Percentiles rank a stretch among this genome's conserved stretches.
phyloP scores from a whole-genome alignment of 78 protist species.

The Dictyostelium citrinum region DNA sequence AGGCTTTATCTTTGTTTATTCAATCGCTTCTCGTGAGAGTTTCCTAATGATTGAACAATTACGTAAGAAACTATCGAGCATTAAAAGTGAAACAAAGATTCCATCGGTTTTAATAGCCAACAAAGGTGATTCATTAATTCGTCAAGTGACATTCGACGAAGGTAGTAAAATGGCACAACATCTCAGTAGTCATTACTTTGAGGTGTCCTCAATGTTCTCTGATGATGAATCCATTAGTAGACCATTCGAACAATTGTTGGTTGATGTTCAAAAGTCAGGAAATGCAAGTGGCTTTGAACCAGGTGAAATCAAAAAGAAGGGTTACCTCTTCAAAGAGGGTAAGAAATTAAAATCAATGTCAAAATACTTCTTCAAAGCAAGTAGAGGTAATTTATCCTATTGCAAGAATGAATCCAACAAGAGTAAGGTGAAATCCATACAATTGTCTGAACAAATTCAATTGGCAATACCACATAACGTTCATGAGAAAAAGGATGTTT shows the following conservation, averaged over 20 bases:
- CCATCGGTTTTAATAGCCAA: slow-evolving; percentile 43
- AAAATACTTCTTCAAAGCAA: slow-evolving; percentile 27
- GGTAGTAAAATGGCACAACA: slow-evolving; percentile 51
- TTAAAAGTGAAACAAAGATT: background rate
- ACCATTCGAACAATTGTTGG: slow-evolving; percentile 10
- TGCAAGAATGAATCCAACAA: slow-evolving; percentile 39
- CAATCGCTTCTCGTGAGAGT: background rate
- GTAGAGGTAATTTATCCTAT: slow-evolving; percentile 6
- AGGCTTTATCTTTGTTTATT: slow-evolving; percentile 45
- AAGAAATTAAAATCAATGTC: slow-evolving; percentile 52
- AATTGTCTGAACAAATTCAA: slow-evolving; percentile 51
- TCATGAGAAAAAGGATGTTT: slow-evolving; percentile 43
- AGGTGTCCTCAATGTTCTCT: background rate
- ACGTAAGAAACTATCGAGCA: background rate
- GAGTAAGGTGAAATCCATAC: slow-evolving; percentile 7
- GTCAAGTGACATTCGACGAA: slow-evolving; percentile 55
- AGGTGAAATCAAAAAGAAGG: slow-evolving; percentile 64
- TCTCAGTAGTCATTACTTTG: slow-evolving; percentile 53
- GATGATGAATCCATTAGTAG: slow-evolving; percentile 25
- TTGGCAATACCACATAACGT: background rate
- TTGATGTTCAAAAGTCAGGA: background rate
- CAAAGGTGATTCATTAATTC: slow-evolving; percentile 28
- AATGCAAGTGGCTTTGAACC: background rate
- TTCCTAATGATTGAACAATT: slow-evolving; percentile 17
- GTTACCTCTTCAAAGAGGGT: slow-evolving; percentile 66